Evolutionary conservation across 2,329 filamentous ascomycete genomes (phyloP).

Genomic region (Venturia asperata): DNA sequence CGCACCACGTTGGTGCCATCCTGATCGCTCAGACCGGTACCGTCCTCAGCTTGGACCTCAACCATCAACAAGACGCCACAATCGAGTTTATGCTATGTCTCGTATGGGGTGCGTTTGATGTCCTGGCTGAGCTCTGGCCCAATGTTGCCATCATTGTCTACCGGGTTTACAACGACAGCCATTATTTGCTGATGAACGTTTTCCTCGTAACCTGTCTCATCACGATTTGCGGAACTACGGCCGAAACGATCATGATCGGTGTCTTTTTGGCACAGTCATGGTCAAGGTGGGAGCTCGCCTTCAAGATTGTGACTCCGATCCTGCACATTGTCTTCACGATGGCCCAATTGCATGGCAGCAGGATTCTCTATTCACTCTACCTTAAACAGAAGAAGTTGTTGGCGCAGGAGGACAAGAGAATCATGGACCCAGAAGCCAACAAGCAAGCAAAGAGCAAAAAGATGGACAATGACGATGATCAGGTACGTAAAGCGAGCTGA

Average conservation of each 20-base stretch:
- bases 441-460: neutral
- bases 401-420: constrained; percentile 18
- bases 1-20: constrained; percentile 38
- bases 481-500: neutral
- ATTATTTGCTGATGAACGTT: constrained; percentile 35
- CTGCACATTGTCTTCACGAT: constrained; percentile 38
- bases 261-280: constrained; percentile 39
- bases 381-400: constrained; percentile 24
- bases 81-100: constrained; percentile 35
- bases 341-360: constrained; percentile 39
- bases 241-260: constrained; percentile 40
- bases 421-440: constrained; percentile 3
- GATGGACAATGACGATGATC: neutral
- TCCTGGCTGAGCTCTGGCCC: constrained; percentile 41
- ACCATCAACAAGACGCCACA: constrained; percentile 28
- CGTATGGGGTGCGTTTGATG: constrained; percentile 42
- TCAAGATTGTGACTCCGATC: constrained; percentile 39
- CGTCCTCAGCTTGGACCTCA: constrained; percentile 31
- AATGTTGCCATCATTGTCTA: constrained; percentile 42
- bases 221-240: constrained; percentile 34
- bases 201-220: constrained; percentile 34
- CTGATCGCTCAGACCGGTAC: constrained; percentile 39
- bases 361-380: constrained; percentile 38
- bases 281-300: constrained; percentile 37
- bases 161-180: constrained; percentile 34